Conservation (phyloP, 306 rosid genomes). For the Quercus parvula region DNA sequence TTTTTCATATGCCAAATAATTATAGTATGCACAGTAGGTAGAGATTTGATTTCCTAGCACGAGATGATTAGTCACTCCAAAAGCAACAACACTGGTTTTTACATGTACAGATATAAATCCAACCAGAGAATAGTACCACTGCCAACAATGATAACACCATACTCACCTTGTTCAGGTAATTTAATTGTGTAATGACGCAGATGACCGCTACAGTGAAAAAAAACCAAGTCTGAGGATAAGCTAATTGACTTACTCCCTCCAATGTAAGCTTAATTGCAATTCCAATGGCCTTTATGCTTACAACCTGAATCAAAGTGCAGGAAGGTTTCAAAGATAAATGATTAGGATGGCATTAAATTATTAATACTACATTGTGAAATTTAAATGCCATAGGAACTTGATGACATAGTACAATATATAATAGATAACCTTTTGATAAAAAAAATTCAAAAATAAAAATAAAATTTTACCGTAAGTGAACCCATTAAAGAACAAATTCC, state of each 20-base stretch:
- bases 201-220: conserved; percentile 70
- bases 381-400: background rate
- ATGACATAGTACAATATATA: background rate
- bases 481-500: conserved; percentile 90
- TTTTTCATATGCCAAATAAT: background rate
- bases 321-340: conserved; percentile 1
- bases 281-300: conserved; percentile 95
- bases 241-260: conserved; percentile 78
- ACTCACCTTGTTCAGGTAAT: conserved; percentile 94
- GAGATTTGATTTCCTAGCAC: background rate
- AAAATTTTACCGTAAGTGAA: conserved; percentile 70
- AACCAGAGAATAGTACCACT: background rate
- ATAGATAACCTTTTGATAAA: background rate
- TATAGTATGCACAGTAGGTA: background rate
- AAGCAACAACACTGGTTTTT: background rate
- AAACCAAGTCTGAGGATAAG: conserved; percentile 95
- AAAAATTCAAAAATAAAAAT: background rate
- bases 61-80: background rate
- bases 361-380: background rate
- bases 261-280: conserved; percentile 88
- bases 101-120: background rate
- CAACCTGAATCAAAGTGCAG: conserved; percentile 51
- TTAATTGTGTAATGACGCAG: conserved; percentile 82
- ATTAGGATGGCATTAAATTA: background rate
- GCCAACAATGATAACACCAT: background rate